Percentiles rank a stretch among this genome's conserved stretches.
These are phyloP conservation scores for Cryptococcus depauperatus DNA, from an alignment of 1,284 basidiomycete species.

Conservation along the genomic window DNA sequence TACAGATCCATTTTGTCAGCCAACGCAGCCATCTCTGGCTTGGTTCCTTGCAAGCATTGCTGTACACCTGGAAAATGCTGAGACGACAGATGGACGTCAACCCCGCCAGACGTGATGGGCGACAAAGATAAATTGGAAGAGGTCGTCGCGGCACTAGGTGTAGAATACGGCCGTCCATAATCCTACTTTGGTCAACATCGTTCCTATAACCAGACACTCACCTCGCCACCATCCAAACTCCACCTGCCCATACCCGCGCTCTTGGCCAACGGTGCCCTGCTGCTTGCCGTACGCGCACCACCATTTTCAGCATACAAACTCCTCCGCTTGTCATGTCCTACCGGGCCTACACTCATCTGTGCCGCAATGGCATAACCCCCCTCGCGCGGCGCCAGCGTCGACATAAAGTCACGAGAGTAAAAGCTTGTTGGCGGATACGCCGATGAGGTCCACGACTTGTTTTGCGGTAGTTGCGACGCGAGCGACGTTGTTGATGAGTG, in stretches of 20 bases:
- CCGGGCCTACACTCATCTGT: conserved; percentile 24
- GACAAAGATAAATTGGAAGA: conserved; percentile 26
- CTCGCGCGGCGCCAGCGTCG: conserved; percentile 38
- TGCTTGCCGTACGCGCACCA: conserved; percentile 13
- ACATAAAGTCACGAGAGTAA: conserved; percentile 38
- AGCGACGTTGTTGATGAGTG: conserved; percentile 38
- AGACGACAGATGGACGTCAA: not conserved
- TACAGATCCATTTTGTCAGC: no score
- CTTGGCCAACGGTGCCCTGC: conserved; percentile 29
- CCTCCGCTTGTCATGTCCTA: conserved; percentile 21
- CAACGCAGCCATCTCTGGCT: no score
- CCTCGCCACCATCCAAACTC: conserved; percentile 38
- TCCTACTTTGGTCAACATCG: no score
- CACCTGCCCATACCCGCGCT: conserved; percentile 40
- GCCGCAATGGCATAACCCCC: conserved; percentile 45
- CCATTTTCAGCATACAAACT: conserved; percentile 10
- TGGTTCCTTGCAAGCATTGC: no score
- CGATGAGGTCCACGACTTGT: conserved; percentile 24
- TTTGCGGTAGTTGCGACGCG: conserved; percentile 21
- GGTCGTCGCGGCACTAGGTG: conserved; percentile 28
- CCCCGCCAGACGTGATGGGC: conserved; percentile 11
- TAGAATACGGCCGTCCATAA: conserved; percentile 21
- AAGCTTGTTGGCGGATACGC: conserved; percentile 19
- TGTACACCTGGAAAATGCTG: no score
- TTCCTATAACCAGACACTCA: no score